Conservation (phyloP, 1,139 yeast genomes). For the Pichia sp. region DNA sequence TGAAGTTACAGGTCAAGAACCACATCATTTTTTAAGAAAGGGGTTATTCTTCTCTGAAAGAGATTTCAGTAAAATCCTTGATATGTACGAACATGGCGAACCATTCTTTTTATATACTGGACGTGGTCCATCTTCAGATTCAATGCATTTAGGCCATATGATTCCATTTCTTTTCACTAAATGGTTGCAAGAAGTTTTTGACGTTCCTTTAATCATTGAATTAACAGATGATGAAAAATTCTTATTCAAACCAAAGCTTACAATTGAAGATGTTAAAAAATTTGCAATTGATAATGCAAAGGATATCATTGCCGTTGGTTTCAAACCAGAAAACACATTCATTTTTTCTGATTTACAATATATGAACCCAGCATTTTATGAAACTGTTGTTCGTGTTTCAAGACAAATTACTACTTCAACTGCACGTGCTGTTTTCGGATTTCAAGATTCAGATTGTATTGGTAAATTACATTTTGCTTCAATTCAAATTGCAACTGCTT, state of each 20-base stretch:
- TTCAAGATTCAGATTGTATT: conserved; percentile 88
- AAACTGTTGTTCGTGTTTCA: conserved; percentile 88
- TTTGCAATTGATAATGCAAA: conserved; percentile 79
- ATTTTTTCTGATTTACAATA: conserved; percentile 87
- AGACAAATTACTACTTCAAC: conserved; percentile 94
- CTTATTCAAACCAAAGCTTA: conserved; percentile 82
- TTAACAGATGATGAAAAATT: conserved; percentile 98
- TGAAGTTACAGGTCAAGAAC: conserved; percentile 77
- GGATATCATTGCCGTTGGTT: conserved; percentile 93
- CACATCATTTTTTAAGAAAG: conserved; percentile 87
- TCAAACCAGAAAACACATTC: conserved; percentile 89
- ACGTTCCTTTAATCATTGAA: conserved; percentile 92
- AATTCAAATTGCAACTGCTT: conserved; percentile 91
- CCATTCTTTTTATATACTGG: conserved; percentile 96
- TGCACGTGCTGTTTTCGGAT: conserved; percentile 97
- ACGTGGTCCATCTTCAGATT: conserved; percentile 92
- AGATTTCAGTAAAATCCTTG: conserved; percentile 74
- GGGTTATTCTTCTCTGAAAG: conserved; percentile 93
- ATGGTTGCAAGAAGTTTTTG: conserved; percentile 98
- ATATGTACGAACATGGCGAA: conserved; percentile 87
- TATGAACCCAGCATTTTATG: conserved; percentile 93
- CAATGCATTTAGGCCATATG: conserved; percentile 97
- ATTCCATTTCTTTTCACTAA: conserved; percentile 92
- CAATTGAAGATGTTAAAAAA: conserved; percentile 78
- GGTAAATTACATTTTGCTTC: conserved; percentile 95